Base-by-base conservation (phyloP, 2,329 filamentous ascomycete genomes). In the Calonectria multiphialidica region DNA sequence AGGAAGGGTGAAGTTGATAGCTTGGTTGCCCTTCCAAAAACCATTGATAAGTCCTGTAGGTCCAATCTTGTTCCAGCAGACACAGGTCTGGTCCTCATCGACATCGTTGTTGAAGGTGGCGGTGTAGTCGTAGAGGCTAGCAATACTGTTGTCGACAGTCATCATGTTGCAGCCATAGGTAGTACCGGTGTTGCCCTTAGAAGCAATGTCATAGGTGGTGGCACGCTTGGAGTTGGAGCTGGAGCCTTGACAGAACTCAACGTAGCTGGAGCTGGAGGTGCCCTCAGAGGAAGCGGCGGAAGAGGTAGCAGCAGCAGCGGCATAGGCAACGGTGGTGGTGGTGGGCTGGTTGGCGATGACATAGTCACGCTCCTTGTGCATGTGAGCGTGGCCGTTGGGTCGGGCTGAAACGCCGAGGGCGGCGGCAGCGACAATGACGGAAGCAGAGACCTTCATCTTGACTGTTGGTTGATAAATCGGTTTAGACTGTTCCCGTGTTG, bases 41-140 rank as follows among this genome's bases (percentile, higher is more conserved):
- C 88, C 88, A 78, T 88, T 83, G 79, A 89, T 72, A 69, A 10
- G 9, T 3, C 45, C 83, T 82, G 57, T 83, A 16, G 82, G 78
- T 53, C 88, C 88, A 66, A 89, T 88, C 87, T 90, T 90, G 86
- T 88, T 87, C 83, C 82, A 88, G 83, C 84, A 86, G 42, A 78
- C 77, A 78, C 88, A 89, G 50, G 80, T 47, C 72, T 82, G 78
- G 68, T 83, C 82, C 53, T 78, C 63, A 73, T 68, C 79, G 64
- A 81, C 80, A 63, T 82, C 83, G 78, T 84, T 83, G 65, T 79
- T 80, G 79, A 88, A 87, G 74, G 81, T 81, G 72, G 83, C 73
- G 23, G 82, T 81, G 83, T 89, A 88, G 66, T 86, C 72, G 83
- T 89, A 90, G 73, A 84, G 65, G 72, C 77, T 61, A 72, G 81